Percentiles rank a stretch among this genome's conserved stretches.
Conservation (phyloP, 257 asterid genomes). For the Solanum ahanhuiri region DNA sequence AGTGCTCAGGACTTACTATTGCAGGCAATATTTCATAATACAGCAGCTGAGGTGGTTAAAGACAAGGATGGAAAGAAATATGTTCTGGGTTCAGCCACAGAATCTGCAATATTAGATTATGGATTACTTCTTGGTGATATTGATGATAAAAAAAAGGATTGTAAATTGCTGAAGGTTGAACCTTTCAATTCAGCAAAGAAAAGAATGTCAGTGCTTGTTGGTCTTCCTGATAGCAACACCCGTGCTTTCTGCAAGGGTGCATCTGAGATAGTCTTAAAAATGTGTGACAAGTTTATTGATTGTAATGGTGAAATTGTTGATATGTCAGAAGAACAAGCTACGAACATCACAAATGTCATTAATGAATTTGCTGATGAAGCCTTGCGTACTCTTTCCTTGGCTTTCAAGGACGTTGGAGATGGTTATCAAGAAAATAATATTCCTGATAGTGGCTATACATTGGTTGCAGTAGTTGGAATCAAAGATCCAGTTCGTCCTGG, state of each 20-base stretch:
- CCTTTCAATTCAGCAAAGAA: constrained; percentile 95
- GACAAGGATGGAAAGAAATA: constrained; percentile 53
- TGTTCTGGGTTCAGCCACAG: constrained; percentile 88
- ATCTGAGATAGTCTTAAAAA: constrained; percentile 74
- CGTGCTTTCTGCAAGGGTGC: constrained; percentile 96
- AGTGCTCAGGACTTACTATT: constrained; percentile 35
- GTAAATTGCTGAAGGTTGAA: constrained; percentile 66
- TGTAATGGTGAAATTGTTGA: constrained; percentile 46
- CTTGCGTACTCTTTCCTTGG: constrained; percentile 85
- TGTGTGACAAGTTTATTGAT: constrained; percentile 49
- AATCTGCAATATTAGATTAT: constrained; percentile 70
- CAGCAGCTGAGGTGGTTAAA: constrained; percentile 83
- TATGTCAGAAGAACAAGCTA: constrained; percentile 51
- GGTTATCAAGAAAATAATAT: constrained; percentile 28
- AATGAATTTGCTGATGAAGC: constrained; percentile 70
- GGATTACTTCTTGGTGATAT: constrained; percentile 81
- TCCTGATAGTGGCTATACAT: constrained; percentile 67
- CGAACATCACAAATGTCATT: constrained; percentile 35
- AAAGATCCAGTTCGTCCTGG: constrained; percentile 96
- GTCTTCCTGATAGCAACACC: constrained; percentile 56
- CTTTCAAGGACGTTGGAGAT: constrained; percentile 58
- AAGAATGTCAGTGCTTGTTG: constrained; percentile 79
- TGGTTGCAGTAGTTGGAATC: constrained; percentile 79
- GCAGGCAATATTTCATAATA: constrained; percentile 74
- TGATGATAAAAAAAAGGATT: constrained; percentile 40